Evolutionary conservation across 768 basidiomycete species (phyloP).

Genomic region (Pulveroboletus sp.): DNA sequence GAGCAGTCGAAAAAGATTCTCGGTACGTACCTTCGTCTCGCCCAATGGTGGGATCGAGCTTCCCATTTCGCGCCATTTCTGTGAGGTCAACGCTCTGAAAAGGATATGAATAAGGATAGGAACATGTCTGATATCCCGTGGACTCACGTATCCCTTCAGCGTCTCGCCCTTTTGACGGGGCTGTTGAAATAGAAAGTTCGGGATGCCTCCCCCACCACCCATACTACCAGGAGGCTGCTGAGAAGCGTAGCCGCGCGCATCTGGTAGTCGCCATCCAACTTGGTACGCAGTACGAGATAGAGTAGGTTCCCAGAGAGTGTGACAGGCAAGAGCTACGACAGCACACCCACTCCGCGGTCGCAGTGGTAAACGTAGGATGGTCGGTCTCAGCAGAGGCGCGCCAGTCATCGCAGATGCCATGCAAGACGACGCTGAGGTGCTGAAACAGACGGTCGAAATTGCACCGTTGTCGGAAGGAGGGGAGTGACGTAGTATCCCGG

Average conservation of each 20-base stretch:
- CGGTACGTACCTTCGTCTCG: slow-evolving; percentile 63
- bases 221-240: slow-evolving; percentile 40
- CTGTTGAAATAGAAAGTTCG: slow-evolving; percentile 51
- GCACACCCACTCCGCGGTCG: slow-evolving; percentile 16
- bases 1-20: background rate
- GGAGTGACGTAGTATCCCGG: background rate
- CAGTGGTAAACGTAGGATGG: slow-evolving; percentile 14
- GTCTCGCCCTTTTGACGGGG: slow-evolving; percentile 79
- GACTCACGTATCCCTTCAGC: slow-evolving; percentile 69
- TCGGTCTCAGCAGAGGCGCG: background rate
- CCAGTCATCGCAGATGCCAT: slow-evolving; percentile 10
- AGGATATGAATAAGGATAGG: background rate
- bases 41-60: slow-evolving; percentile 88
- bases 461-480: background rate
- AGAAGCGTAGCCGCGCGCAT: slow-evolving; percentile 42
- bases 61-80: slow-evolving; percentile 75
- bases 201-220: slow-evolving; percentile 39
- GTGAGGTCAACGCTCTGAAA: slow-evolving; percentile 77
- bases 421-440: background rate
- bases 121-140: slow-evolving; percentile 10
- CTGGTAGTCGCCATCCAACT: background rate
- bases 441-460: background rate
- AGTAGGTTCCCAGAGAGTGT: background rate
- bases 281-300: background rate
- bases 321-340: slow-evolving; percentile 7